These are phyloP conservation scores for Fonsecaea pugnacius DNA, from an alignment of 2,329 filamentous ascomycete genomes.

Conservation along the genomic window DNA sequence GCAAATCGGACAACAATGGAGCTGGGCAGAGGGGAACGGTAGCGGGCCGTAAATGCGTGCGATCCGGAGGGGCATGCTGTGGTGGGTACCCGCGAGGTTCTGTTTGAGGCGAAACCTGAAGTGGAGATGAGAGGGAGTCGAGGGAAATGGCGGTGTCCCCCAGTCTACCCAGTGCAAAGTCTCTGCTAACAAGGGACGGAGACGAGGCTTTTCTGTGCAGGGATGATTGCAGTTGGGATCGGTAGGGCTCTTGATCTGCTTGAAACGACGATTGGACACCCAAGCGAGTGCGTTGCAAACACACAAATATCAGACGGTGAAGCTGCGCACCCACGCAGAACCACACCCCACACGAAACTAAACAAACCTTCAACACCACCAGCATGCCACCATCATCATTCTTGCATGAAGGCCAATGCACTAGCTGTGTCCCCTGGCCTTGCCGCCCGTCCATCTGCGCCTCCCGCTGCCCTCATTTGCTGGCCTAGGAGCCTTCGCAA, in stretches of 20 bases:
- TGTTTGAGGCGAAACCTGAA: slow-evolving; percentile 29
- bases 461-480: slow-evolving; percentile 11
- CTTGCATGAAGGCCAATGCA: slow-evolving; percentile 15
- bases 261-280: slow-evolving; percentile 5
- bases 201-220: slow-evolving; percentile 16
- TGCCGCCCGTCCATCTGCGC: slow-evolving; percentile 12
- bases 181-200: neutral
- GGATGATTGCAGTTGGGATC: slow-evolving; percentile 4
- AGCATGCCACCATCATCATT: slow-evolving; percentile 12
- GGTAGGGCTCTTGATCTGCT: neutral
- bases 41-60: slow-evolving; percentile 22
- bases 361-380: slow-evolving; percentile 5
- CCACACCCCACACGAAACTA: slow-evolving; percentile 19
- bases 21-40: slow-evolving; percentile 17
- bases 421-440: neutral
- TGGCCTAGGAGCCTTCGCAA: neutral
- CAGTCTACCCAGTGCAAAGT: neutral
- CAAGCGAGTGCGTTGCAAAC: neutral
- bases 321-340: neutral
- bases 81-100: slow-evolving; percentile 13
- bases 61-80: slow-evolving; percentile 23
- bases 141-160: slow-evolving; percentile 27
- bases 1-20: slow-evolving; percentile 20
- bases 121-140: slow-evolving; percentile 20
- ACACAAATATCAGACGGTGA: neutral